Percentiles rank a stretch among this genome's conserved stretches.
phyloP scores from a whole-genome alignment of 495 filamentous ascomycete species.

The Podospora pseudopauciseta region DNA sequence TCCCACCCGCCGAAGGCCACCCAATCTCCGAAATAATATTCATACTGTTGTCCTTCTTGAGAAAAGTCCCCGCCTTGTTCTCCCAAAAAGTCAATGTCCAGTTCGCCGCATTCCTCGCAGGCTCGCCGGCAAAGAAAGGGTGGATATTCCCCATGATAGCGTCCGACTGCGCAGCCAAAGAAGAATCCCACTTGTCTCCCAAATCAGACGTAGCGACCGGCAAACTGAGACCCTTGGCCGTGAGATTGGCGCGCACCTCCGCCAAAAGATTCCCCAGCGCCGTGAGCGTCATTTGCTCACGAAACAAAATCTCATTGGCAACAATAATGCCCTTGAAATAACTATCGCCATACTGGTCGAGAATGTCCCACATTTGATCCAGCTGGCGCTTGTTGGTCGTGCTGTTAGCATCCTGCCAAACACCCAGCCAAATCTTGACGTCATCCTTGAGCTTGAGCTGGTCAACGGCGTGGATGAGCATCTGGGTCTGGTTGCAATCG shows the following conservation, averaged over 20 bases:
- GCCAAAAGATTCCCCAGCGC: conserved; percentile 62
- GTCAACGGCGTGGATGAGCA: conserved; percentile 82
- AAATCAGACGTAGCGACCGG: conserved; percentile 87
- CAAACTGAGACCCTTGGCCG: conserved; percentile 58
- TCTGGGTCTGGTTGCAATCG: conserved; percentile 96
- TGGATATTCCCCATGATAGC: conserved; percentile 96
- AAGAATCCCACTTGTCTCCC: conserved; percentile 77
- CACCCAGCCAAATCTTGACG: conserved; percentile 92
- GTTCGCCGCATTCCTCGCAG: conserved; percentile 59
- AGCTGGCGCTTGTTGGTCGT: conserved; percentile 84
- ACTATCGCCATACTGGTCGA: conserved; percentile 61
- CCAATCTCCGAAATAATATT: conserved; percentile 85
- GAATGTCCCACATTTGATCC: conserved; percentile 71
- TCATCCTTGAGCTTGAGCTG: conserved; percentile 63
- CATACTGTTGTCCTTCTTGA: conserved; percentile 55
- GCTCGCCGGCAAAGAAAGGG: conserved; percentile 88
- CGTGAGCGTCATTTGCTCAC: conserved; percentile 63
- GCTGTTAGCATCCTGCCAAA: conserved; percentile 83
- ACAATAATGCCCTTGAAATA: conserved; percentile 84
- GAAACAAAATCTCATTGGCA: conserved; percentile 91
- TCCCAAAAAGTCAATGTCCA: conserved; percentile 92
- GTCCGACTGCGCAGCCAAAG: conserved; percentile 67
- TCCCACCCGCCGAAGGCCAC: conserved; percentile 86
- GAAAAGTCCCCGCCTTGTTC: conserved; percentile 53
- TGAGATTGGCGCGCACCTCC: conserved; percentile 69